Base-by-base conservation (phyloP, 192 early-diverging fungal genomes). In the Globomyces pollinis-pini region DNA sequence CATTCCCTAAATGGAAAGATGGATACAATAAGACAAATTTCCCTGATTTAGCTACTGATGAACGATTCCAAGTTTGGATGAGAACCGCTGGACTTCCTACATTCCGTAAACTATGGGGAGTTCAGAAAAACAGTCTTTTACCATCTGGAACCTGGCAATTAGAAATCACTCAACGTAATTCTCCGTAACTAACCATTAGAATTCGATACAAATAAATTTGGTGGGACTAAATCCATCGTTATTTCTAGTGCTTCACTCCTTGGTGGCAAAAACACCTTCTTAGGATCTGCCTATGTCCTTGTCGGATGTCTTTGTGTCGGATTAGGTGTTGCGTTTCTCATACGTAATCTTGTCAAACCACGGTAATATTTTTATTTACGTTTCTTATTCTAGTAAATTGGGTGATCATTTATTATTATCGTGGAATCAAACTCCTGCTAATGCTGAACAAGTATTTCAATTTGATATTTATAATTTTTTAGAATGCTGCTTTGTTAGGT, bases 1-100 rank as follows among this genome's bases (percentile, higher is more conserved):
- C 71, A 8, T 94, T 78, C 57, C 74, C 81, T n/a, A 31, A 71
- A n/a, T 83, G 52, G 49, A 45, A 30, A 0, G 39, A 72, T 13
- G 81, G 81, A 18, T 84, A 84, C 65, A 77, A 55, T n/a, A 61
- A 55, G 1, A 58, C 60, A 13, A 76, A 84, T 38, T 71, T 83
- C 31, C 81, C 85, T 21, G 69, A 96, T 60, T 74, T 89, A 30
- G 52, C 63, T 13, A 53, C 62, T 7, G 75, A 89, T 74, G 85
- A 95, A 72, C 82, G 86, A 39, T 89, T 99, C 62, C 88, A 94
- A 62, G 96, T 99, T 16, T 99, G 96, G 96, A 96, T 99, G 94
- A 80, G 95, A 33, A 90, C 89, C 0, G 92, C 92, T 16, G 93
- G 95, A 8, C 76, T 96, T 49, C 96, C 96, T 29, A 91, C 84